Conservation (phyloP, 768 basidiomycete species). For the Hericium alpestre region DNA sequence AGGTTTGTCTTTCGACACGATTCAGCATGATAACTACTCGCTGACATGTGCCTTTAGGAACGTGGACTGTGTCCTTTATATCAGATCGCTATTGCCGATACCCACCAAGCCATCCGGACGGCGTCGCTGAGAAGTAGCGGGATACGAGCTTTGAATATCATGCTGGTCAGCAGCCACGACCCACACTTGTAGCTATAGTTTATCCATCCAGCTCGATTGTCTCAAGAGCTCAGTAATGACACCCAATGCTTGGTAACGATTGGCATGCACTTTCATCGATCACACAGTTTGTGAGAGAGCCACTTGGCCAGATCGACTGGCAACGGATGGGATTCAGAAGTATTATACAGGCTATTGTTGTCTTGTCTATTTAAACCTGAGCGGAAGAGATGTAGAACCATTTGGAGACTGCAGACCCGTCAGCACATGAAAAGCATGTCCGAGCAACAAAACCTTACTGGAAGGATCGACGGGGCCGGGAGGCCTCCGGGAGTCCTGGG, state of each 20-base stretch:
- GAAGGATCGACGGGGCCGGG: conserved; percentile 87
- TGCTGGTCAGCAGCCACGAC: neutral
- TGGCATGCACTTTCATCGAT: neutral
- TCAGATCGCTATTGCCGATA: conserved; percentile 86
- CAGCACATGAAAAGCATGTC: neutral
- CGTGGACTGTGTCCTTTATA: conserved; percentile 88
- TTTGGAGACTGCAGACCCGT: conserved; percentile 52
- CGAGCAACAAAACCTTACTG: conserved; percentile 38
- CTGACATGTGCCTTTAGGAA: conserved; percentile 36
- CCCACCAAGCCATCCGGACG: conserved; percentile 58
- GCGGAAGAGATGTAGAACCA: conserved; percentile 94
- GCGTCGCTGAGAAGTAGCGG: conserved; percentile 24
- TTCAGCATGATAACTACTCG: neutral
- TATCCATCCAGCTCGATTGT: neutral
- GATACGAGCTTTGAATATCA: conserved; percentile 10
- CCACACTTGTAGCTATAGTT: conserved; percentile 10
- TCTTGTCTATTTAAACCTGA: conserved; percentile 40
- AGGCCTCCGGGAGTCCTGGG: conserved; percentile 70
- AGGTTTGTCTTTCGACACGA: conserved; percentile 35
- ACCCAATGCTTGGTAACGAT: neutral
- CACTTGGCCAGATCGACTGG: no score
- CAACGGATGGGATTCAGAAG: neutral
- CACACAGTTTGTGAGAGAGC: no score
- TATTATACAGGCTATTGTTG: neutral
- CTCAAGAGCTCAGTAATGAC: neutral